These are phyloP conservation scores for Linanthus parryae DNA, from an alignment of 148 eudicot genomes.

Conservation along the genomic window DNA sequence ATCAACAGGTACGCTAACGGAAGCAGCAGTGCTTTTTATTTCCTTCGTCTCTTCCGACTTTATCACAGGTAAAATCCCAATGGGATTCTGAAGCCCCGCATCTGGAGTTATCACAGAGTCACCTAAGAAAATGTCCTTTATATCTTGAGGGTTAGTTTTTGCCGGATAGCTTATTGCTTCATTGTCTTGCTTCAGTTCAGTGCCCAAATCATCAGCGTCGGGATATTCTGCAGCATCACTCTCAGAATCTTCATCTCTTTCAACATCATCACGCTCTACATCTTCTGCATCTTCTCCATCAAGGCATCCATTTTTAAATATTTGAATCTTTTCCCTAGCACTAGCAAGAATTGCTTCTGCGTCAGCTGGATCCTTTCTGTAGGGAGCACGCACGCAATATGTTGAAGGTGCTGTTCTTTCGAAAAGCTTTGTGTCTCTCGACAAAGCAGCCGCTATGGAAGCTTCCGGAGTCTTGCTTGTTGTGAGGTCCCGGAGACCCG, in stretches of 20 bases:
- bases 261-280: constrained; percentile 67
- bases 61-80: constrained; percentile 23
- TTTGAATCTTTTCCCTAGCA: constrained; percentile 72
- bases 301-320: constrained; percentile 47
- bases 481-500: constrained; percentile 88
- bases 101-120: constrained; percentile 15
- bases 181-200: constrained; percentile 29
- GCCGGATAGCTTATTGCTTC: constrained; percentile 26
- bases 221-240: constrained; percentile 86
- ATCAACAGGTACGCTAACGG: constrained; percentile 28
- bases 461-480: constrained; percentile 99
- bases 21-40: constrained; percentile 20
- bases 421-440: constrained; percentile 88
- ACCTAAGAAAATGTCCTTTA: constrained; percentile 18
- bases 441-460: constrained; percentile 90
- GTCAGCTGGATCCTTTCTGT: constrained; percentile 73
- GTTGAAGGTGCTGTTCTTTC: constrained; percentile 97
- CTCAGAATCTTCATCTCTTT: constrained; percentile 81
- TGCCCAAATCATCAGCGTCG: constrained; percentile 60
- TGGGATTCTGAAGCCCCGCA: constrained; percentile 18
- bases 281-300: constrained; percentile 70
- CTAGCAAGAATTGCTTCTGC: constrained; percentile 52
- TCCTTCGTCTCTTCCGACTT: constrained; percentile 26
- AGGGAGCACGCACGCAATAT: constrained; percentile 75
- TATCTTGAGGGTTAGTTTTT: constrained; percentile 23